phyloP scores from a whole-genome alignment of 1,284 basidiomycete genomes.

The Tylopilus microsporus region DNA sequence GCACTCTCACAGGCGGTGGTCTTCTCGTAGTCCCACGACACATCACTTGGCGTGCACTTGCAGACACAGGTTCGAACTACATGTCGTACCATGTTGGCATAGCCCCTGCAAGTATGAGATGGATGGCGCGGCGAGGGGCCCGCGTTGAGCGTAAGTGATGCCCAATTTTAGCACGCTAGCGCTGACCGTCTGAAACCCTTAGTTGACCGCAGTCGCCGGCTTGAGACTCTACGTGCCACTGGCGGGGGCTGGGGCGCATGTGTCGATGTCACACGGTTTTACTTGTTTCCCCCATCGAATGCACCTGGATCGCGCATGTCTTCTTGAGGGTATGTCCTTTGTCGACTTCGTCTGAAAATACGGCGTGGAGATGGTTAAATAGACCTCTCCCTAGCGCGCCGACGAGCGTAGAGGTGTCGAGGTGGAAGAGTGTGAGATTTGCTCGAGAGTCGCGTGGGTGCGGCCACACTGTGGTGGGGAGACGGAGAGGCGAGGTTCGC shows the following conservation, averaged over 20 bases:
- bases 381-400: slow-evolving; percentile 41
- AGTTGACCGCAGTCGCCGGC: neutral
- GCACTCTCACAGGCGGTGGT: neutral
- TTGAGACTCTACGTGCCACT: too few species aligned
- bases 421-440: slow-evolving; percentile 55
- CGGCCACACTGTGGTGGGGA: slow-evolving; percentile 32
- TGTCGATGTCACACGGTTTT: neutral
- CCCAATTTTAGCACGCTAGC: neutral
- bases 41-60: too few species aligned
- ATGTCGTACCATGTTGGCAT: neutral
- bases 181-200: neutral
- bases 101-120: neutral
- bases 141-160: neutral
- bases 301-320: slow-evolving; percentile 45
- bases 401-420: slow-evolving; percentile 46
- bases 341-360: slow-evolving; percentile 71
- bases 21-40: neutral
- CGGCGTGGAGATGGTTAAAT: slow-evolving; percentile 53
- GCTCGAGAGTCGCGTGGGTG: slow-evolving; percentile 22
- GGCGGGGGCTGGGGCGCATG: neutral
- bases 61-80: neutral
- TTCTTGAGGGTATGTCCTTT: slow-evolving; percentile 85
- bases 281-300: slow-evolving; percentile 41
- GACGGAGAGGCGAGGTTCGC: neutral
- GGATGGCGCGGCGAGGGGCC: neutral